phyloP scores from a whole-genome alignment of 1,139 yeast species.

The Yamadazyma diddensiae region DNA sequence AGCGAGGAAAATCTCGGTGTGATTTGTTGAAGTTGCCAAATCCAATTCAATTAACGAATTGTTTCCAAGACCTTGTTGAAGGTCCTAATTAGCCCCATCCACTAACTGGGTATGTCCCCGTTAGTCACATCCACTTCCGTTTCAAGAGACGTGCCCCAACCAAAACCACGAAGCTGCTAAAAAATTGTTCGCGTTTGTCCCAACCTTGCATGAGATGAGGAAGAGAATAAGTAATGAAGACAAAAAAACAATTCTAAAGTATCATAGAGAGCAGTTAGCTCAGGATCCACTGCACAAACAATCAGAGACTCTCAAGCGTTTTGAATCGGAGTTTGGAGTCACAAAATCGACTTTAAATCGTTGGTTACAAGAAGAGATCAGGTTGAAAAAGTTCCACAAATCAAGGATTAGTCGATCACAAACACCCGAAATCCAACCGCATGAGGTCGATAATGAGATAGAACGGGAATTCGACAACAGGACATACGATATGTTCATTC shows the following conservation, averaged over 20 bases:
- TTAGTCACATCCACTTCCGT: no score
- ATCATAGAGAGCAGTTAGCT: neutral
- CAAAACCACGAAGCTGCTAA: no score
- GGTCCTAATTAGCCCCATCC: no score
- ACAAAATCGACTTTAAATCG: slow-evolving; percentile 21
- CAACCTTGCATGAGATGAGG: neutral
- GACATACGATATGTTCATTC: neutral
- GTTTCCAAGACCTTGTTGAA: no score
- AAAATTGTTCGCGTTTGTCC: neutral
- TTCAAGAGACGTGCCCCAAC: no score
- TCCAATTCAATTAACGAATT: no score
- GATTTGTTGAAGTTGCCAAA: no score
- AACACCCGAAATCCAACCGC: neutral
- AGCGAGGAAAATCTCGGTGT: no score
- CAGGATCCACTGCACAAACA: slow-evolving; percentile 20
- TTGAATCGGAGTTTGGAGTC: slow-evolving; percentile 15
- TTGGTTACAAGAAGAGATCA: slow-evolving; percentile 17
- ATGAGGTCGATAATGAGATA: neutral
- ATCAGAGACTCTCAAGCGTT: slow-evolving; percentile 18
- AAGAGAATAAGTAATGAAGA: slow-evolving; percentile 1
- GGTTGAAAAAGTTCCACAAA: neutral
- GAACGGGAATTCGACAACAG: neutral
- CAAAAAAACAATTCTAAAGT: slow-evolving; percentile 1
- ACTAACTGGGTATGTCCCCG: no score
- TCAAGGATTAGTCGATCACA: neutral